Evolutionary conservation across 2,329 filamentous ascomycete genomes (phyloP), one percentile per base, ranked within the genome.

Genomic region (Calonectria multiphialidica): DNA sequence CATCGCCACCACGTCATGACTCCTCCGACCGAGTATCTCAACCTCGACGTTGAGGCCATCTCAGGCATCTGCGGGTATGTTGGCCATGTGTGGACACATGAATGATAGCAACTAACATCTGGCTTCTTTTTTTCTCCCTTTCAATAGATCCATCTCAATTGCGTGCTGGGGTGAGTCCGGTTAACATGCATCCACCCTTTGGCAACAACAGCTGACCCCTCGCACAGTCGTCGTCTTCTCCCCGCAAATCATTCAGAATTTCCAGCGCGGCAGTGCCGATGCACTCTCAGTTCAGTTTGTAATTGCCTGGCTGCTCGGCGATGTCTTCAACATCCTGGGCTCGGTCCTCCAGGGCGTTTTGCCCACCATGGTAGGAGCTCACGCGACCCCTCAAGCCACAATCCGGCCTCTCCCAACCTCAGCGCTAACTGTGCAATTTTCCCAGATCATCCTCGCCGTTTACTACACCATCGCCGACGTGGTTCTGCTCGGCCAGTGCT

Each of bases 321-420:
- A 99, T 91, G 92, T 98, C 76, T 98, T 98, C 88, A 98, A 98
- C 82, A 97, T 98, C 74, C 88, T 98, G 3, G 96, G 96, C n/a
- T 94, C 95, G 21, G 91, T 98, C 18, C 84, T 98, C 13, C 96
- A 98, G 83, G 94, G 94, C 68, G 96, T 99, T 8, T 84, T 98
- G 66, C 96, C 97, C 1, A 99, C 96, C 0, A 98, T 98, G 95
- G 90, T 92, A 81, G 73, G 84, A 66, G 50, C 53, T 25, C 45
- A 63, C 55, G 21, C 68, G 21, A 55, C 42, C 23, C 49, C 30
- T 30, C 7, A 10, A n/a, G 37, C 50, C 28, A 40, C 47, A 23
- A 35, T 44, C 33, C 37, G 33, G 45, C 30, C 25, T 16, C 12
- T 21, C 35, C 18, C 40, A 35, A 12, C 16, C 9, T 33, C 40